A percentile compares a stretch with the other conserved stretches of the same genome.
These are phyloP conservation scores for Vitis hybrid DNA, from an alignment of 177 flowering plant genomes.

Conservation along the genomic window DNA sequence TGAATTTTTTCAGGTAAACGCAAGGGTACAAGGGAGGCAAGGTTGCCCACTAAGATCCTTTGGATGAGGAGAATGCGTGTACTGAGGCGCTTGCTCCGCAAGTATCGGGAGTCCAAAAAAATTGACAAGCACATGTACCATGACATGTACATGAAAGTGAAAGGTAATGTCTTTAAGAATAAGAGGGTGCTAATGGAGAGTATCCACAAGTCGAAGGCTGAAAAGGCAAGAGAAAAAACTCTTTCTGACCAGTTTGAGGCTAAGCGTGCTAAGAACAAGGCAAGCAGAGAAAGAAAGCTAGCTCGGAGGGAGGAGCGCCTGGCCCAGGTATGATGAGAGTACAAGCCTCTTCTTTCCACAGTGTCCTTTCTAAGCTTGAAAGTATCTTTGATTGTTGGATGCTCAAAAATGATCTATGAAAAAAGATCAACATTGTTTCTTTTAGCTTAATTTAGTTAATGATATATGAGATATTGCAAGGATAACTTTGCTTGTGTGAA, in stretches of 20 bases:
- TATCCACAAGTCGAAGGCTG: slow-evolving; percentile 45
- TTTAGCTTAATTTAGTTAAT: too few relatives aligned
- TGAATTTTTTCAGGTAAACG: slow-evolving; percentile 34
- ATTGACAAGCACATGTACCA: slow-evolving; percentile 50
- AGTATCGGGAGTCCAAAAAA: slow-evolving; percentile 37
- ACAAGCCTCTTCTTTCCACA: too few relatives aligned
- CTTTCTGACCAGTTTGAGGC: slow-evolving; percentile 46
- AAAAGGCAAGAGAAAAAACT: slow-evolving; percentile 46
- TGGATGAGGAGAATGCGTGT: slow-evolving; percentile 55
- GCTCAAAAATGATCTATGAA: too few relatives aligned
- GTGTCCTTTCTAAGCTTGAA: too few relatives aligned
- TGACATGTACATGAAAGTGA: slow-evolving; percentile 48
- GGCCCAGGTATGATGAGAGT: slow-evolving; percentile 25
- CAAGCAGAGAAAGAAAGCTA: slow-evolving; percentile 40
- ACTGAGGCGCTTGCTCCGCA: slow-evolving; percentile 34
- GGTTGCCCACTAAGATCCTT: slow-evolving; percentile 42
- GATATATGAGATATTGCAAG: too few relatives aligned
- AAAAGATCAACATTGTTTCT: too few relatives aligned
- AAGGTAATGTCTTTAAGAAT: slow-evolving; percentile 49
- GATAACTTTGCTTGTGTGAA: too few relatives aligned
- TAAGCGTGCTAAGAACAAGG: slow-evolving; percentile 47
- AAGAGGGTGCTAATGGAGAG: slow-evolving; percentile 47
- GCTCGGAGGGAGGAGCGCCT: slow-evolving; percentile 43
- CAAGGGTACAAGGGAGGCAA: slow-evolving; percentile 49
- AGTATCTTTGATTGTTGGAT: too few relatives aligned